Percentiles rank a stretch among this genome's conserved stretches.
Evolutionary conservation across 495 filamentous ascomycete genomes (phyloP).

Genomic region (Patellaria atrata): DNA sequence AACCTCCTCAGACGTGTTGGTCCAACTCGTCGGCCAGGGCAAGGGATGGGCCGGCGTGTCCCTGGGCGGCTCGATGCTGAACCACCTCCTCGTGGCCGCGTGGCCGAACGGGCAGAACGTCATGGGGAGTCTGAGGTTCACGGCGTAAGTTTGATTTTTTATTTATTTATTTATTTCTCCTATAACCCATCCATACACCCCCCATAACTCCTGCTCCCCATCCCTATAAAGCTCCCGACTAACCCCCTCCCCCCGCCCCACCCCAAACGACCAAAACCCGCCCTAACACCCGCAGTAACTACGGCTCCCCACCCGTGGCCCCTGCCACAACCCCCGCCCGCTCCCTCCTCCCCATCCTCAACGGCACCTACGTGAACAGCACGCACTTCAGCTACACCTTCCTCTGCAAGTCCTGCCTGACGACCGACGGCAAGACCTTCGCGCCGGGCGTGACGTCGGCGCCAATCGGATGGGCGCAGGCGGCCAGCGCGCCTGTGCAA

Average conservation of each 20-base stretch:
- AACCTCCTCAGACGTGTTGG: constrained; percentile 13
- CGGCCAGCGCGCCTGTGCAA: constrained; percentile 6
- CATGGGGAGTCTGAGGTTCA: constrained; percentile 11
- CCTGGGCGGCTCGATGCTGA: constrained; percentile 12
- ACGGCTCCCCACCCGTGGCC: constrained; percentile 13
- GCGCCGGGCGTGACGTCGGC: neutral
- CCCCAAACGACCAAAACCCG: constrained; percentile 15
- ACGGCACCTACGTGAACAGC: constrained; percentile 17
- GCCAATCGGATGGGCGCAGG: constrained; percentile 10
- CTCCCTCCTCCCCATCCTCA: constrained; percentile 13
- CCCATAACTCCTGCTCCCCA: constrained; percentile 9
- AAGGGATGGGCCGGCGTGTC: constrained; percentile 15
- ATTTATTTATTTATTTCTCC: neutral
- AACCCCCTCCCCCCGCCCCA: constrained; percentile 11
- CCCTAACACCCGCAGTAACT: no score
- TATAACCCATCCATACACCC: neutral
- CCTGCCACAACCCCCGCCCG: constrained; percentile 16
- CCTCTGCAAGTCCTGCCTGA: constrained; percentile 14
- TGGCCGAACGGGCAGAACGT: constrained; percentile 16
- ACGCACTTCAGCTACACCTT: constrained; percentile 20
- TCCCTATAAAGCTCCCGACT: constrained; percentile 10
- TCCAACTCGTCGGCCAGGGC: constrained; percentile 14
- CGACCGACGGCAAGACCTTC: constrained; percentile 13
- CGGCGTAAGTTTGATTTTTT: constrained; percentile 6
- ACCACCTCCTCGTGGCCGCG: constrained; percentile 14